Conservation (phyloP, 2,329 filamentous ascomycete genomes). For the Aureobasidium sp. region DNA sequence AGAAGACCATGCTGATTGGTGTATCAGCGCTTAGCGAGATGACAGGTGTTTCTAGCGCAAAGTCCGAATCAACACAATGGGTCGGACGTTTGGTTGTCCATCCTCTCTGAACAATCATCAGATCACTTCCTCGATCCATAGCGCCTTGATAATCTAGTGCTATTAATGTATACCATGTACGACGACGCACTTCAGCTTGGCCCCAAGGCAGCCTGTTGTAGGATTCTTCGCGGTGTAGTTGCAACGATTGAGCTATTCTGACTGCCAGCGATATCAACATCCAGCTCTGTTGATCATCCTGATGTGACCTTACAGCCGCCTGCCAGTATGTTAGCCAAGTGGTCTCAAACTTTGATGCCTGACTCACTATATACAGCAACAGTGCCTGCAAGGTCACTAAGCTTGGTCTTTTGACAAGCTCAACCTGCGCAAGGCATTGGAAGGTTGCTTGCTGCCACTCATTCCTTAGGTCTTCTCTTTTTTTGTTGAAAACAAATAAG, state of each 20-base stretch:
- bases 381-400: neutral
- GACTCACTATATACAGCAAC: neutral
- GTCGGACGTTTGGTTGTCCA: neutral
- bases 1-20: neutral
- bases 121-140: conserved; percentile 7
- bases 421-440: neutral
- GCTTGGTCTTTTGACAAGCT: neutral
- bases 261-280: neutral
- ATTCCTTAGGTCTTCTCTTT: neutral
- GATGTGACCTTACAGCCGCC: conserved; percentile 6
- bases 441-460: neutral
- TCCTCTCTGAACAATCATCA: neutral
- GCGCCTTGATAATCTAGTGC: conserved; percentile 9
- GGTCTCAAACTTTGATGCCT: neutral
- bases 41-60: neutral
- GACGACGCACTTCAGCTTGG: conserved; percentile 3
- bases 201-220: neutral
- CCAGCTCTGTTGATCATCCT: conserved; percentile 7
- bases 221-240: conserved; percentile 5
- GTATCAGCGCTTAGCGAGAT: neutral
- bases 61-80: neutral
- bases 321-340: neutral
- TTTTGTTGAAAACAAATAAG: neutral
- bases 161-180: neutral
- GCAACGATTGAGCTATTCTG: conserved; percentile 1